Base-by-base conservation (phyloP, 1,284 basidiomycete genomes). In the Microbotryomycetes sp. region DNA sequence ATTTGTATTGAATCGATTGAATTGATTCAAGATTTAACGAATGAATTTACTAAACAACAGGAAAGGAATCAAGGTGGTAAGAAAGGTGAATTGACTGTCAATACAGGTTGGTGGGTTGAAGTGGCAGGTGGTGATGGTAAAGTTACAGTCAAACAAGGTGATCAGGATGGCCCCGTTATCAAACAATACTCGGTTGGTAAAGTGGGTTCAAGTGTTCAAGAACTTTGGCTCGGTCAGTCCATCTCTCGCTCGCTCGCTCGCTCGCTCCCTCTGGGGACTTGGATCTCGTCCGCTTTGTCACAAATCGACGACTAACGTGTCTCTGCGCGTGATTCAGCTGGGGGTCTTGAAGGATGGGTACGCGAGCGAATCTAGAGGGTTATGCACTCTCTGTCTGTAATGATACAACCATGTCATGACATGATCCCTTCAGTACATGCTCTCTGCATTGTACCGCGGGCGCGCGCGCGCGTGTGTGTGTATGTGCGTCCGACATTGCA, bases 1-100 rank as follows among this genome's bases (percentile, higher is more conserved):
- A 90, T 99, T 62, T 97, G 94, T 73, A 76, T 97, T 55, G 94
- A 97, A 77, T 89, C 84, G 60, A 92, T 92, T 0, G 87, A 88
- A 70, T 83, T 99, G 53, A 87, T 98, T 25, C 79, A 81, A 29
- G 91, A 96, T 70, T 80, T 98, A 61, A 96, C 94, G 1, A 74
- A 77, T 26, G 76, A 79, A 57, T 91, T 87, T 74, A 87, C 84
- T 0, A 84, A 83, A 73, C 85, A 85, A 59, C 88, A 86, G 0
- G 79, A 79, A 73, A 80, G 93, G 1, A 87, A 88, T 23, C 80
- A 83, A 26, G 91, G 91, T 6, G 88, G 89, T 0, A 80, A 77
- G 62, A 78, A 85, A 51, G 89, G 89, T 0, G 87, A 91, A 76
- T 74, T 90, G 71, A 94, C 92, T 0, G 84, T 93, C 16, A 80